Evolutionary conservation across 2,329 filamentous ascomycete species (phyloP), one percentile per base, ranked within the genome.

Genomic region (Fusarium sublunatum): DNA sequence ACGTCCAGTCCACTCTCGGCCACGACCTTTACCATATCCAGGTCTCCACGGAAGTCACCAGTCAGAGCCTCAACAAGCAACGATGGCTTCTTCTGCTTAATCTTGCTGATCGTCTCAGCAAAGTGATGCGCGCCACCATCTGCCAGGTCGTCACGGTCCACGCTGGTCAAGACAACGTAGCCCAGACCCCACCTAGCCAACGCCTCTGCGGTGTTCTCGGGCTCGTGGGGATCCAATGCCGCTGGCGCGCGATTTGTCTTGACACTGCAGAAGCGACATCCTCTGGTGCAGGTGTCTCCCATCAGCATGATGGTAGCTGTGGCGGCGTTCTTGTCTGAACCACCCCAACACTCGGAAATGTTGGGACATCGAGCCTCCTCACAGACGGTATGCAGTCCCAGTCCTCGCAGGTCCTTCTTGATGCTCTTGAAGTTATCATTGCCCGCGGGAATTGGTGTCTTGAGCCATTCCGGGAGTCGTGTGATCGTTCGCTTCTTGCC

Each of bases 271-370:
- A 99, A 99, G 49, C 95, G 88, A 78, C 95, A 99, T 15, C 94
- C 95, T 58, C 95, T 86, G 15, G 95, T 99, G 78, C 95, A 99
- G 8, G 94, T 98, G 77, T 99, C 95, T 65, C 95, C 95, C 93
- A 98, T 98, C 43, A 99, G 82, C 95, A 99, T 99, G 77, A 99
- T 98, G 10, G 95, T 99, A 3, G 95, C 95, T 29, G 95, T 99
- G 5, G 95, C 95, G 25, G 92, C 90, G 66, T 88, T 89, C 81
- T 97, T 97, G 76, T 90, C 87, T 73, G 84, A 88, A 31, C 95
- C 95, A 61, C 95, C 95, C 95, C 95, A 99, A 82, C 95, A 99
- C 76, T 98, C 94, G 64, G 91, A 93, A 60, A 99, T 97, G 78
- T 99, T 99, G 60, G 95, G 95, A 78, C 95, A 99, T 66, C 93